Evolutionary conservation across 2,329 filamentous ascomycete genomes (phyloP), one percentile per base, ranked within the genome.

Genomic region (Apiospora malaysiana): DNA sequence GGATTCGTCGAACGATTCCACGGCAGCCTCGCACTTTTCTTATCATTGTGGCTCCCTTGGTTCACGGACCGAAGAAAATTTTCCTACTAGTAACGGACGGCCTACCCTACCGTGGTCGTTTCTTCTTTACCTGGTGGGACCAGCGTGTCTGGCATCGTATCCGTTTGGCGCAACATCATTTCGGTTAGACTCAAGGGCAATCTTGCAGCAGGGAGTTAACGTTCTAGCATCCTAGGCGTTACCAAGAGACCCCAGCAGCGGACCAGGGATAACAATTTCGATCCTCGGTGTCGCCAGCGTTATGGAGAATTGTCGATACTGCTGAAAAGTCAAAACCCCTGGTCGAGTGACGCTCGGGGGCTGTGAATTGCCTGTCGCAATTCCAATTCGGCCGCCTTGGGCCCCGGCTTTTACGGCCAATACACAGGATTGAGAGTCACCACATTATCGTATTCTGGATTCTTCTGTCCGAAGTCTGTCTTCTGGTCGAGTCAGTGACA

Each of bases 101-200:
- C 66, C 32, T 40, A 23, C n/a, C n/a, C n/a, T n/a, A n/a, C n/a
- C n/a, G n/a, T n/a, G n/a, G 43, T 47, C 25, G 32, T 37, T 68
- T 47, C 43, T 47, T 27, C 25, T 46, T 25, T 37, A 16, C 25
- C 23, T 47, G 42, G 66, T 68, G 66, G 66, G 43, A 68, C 66
- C 18, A 47, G 43, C 18, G 46, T 68, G 43, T 45, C 43, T 72
- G 56, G 65, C 51, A 72, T 72, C 69, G 66, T 70, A 72, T 69
- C 71, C 68, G 69, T 70, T 70, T 70, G 71, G 71, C 71, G 51
- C 69, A 69, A 70, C 49, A 66, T 72, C 51, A 72, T 72, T 70
- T 72, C 71, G 71, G 71, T 72, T 72, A 72, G 71, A 56, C 65
- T 66, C 49, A 21, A 27, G 69, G 66, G 68, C 56, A 63, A 63